Evolutionary conservation across 2,329 filamentous ascomycete genomes (phyloP), one percentile per base, ranked within the genome.

Genomic region (Cercospora brassicicola): DNA sequence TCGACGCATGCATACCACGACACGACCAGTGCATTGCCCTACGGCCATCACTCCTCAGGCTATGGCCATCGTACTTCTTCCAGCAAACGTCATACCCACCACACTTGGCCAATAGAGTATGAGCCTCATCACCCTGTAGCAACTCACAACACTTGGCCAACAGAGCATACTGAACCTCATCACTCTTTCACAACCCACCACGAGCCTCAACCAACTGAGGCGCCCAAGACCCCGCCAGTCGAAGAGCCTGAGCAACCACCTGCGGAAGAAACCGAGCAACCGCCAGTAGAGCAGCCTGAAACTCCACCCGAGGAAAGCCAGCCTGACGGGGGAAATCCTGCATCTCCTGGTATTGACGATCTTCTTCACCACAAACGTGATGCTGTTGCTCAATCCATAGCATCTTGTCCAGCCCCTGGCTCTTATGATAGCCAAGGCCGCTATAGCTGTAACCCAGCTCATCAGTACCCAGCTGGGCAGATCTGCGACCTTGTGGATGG

Each of bases 401-500:
- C 57, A 23, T 45, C 59, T 18, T 69, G 64, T 59, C 33, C 67
- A n/a, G 59, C 59, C 11, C 67, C 67, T 26, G 63, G 59, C 11
- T 20, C 31, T 20, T 39, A 33, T 26, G 61, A 61, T 10, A 39
- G 48, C 36, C 39, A 64, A 18, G 55, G 48, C 5, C 39, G 60
- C 10, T 75, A 72, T 48, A 57, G 61, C 20, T 75, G 73, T 55
- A 73, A 74, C 57, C 73, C 73, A 51, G 73, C 71, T 23, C 73
- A 73, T 64, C 15, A 57, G 39, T 71, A 75, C 61, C 71, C 72
- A 1, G 59, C 67, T 45, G 72, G 70, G 3, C 68, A 69, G n/a
- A 68, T 39, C n/a, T 74, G 73, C 60, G 48, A 69, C 20, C 23
- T 33, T 15, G 31, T 48, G n/a, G 51, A 56, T 26, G 65, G 65